Percentiles rank a stretch among this genome's conserved stretches.
phyloP scores from a whole-genome alignment of 1,284 basidiomycete species.

The Sparassis latifolia region DNA sequence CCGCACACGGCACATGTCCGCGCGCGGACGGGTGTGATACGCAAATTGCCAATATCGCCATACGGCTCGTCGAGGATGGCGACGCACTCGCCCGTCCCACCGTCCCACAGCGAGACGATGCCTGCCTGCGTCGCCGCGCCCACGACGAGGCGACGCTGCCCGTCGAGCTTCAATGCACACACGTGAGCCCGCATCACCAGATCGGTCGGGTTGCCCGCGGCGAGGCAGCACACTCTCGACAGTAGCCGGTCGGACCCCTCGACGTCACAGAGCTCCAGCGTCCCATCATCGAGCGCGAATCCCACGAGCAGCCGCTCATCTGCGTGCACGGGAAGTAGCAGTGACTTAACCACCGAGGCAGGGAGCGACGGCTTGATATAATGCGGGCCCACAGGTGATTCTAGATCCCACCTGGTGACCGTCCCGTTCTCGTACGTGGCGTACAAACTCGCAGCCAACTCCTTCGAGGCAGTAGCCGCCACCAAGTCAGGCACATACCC shows the following conservation, averaged over 20 bases:
- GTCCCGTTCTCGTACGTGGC: constrained; percentile 54
- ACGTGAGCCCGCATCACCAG: constrained; percentile 45
- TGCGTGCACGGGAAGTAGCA: constrained; percentile 39
- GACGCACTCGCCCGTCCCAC: constrained; percentile 50
- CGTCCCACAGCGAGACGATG: constrained; percentile 67
- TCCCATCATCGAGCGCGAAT: constrained; percentile 58
- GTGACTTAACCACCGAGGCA: constrained; percentile 39
- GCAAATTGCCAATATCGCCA: constrained; percentile 47
- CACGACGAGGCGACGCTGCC: constrained; percentile 44
- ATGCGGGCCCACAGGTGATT: constrained; percentile 28
- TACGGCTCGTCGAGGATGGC: constrained; percentile 50
- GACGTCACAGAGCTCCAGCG: constrained; percentile 52
- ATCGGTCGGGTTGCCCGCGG: constrained; percentile 52
- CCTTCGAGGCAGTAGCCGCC: constrained; percentile 13
- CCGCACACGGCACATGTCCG: constrained; percentile 63
- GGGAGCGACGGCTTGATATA: constrained; percentile 40
- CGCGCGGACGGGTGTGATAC: constrained; percentile 41
- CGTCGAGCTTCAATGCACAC: constrained; percentile 44
- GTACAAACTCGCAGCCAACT: constrained; percentile 35
- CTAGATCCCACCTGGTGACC: constrained; percentile 48
- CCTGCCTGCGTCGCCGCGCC: constrained; percentile 61
- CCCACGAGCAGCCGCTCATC: constrained; percentile 44
- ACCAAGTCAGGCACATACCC: constrained; percentile 8
- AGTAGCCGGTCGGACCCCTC: constrained; percentile 34
- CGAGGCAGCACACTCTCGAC: constrained; percentile 38